These are phyloP conservation scores for Cladobotryum protrusum DNA, from an alignment of 2,329 filamentous ascomycete genomes.

Conservation along the genomic window DNA sequence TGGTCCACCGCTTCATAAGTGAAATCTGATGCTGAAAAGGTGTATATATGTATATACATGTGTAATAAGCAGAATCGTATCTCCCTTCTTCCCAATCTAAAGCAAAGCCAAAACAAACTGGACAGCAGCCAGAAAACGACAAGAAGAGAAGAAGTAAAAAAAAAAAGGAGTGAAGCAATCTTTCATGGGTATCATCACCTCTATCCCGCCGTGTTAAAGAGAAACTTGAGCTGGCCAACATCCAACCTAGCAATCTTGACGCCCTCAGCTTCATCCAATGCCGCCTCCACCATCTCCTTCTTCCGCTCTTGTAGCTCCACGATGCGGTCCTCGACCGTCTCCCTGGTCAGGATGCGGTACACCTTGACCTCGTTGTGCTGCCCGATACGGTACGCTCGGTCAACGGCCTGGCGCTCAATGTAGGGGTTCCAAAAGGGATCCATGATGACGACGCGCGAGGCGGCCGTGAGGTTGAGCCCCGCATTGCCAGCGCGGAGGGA, in stretches of 20 bases:
- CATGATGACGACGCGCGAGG: conserved; percentile 80
- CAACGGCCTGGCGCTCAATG: conserved; percentile 86
- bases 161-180: not conserved
- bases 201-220: conserved; percentile 44
- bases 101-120: no score
- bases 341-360: conserved; percentile 68
- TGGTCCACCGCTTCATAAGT: no score
- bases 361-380: conserved; percentile 69
- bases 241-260: conserved; percentile 61
- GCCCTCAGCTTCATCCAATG: conserved; percentile 69
- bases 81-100: no score
- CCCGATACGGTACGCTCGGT: conserved; percentile 82
- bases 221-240: conserved; percentile 59
- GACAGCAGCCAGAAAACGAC: not conserved
- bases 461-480: conserved; percentile 77
- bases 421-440: conserved; percentile 95
- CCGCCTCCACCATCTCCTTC: conserved; percentile 66
- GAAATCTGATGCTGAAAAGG: no score
- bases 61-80: no score
- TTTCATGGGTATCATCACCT: not conserved
- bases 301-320: conserved; percentile 73
- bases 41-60: no score
- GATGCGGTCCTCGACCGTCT: conserved; percentile 85
- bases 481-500: conserved; percentile 76
- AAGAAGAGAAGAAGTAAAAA: not conserved